Conservation (phyloP, 257 asterid species). For the Sherardia arvensis region DNA sequence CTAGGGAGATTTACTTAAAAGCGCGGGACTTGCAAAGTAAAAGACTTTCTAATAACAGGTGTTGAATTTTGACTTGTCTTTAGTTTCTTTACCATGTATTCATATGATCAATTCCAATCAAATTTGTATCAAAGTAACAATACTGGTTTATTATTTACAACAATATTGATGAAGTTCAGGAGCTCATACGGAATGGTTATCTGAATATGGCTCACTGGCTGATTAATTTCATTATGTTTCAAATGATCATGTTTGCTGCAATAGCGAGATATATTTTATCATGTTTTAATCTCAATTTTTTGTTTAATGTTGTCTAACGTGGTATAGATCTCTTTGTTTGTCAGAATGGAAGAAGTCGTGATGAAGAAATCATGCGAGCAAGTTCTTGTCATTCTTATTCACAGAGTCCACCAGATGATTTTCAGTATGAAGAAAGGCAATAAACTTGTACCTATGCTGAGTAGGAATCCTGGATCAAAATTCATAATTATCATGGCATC, state of each 20-base stretch:
- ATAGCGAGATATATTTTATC: too few species aligned
- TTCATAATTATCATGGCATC: too few species aligned
- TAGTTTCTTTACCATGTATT: not conserved
- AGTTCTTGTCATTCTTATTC: slow-evolving; percentile 96
- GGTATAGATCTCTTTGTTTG: slow-evolving; percentile 17
- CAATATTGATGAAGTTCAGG: slow-evolving; percentile 71
- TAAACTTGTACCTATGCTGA: slow-evolving; percentile 53
- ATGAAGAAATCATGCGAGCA: slow-evolving; percentile 77
- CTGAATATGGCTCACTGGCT: slow-evolving; percentile 27
- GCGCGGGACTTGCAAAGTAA: slow-evolving; percentile 67
- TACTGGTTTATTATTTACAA: slow-evolving; percentile 30
- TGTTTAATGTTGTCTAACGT: slow-evolving; percentile 19
- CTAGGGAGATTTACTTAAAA: slow-evolving; percentile 65
- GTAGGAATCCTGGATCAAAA: slow-evolving; percentile 91
- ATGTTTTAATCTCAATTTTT: too few species aligned
- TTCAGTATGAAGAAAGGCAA: slow-evolving; percentile 88
- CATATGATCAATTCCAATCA: not conserved
- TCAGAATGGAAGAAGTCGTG: slow-evolving; percentile 58
- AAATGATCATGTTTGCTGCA: slow-evolving; percentile 10
- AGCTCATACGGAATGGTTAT: slow-evolving; percentile 57
- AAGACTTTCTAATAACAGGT: slow-evolving; percentile 80
- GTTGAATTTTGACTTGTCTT: slow-evolving; percentile 9
- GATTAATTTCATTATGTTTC: slow-evolving; percentile 8
- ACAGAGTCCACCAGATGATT: slow-evolving; percentile 98
- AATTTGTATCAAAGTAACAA: not conserved